Base-by-base conservation (phyloP, 2,329 filamentous ascomycete genomes). In the Xylariales sp. region DNA sequence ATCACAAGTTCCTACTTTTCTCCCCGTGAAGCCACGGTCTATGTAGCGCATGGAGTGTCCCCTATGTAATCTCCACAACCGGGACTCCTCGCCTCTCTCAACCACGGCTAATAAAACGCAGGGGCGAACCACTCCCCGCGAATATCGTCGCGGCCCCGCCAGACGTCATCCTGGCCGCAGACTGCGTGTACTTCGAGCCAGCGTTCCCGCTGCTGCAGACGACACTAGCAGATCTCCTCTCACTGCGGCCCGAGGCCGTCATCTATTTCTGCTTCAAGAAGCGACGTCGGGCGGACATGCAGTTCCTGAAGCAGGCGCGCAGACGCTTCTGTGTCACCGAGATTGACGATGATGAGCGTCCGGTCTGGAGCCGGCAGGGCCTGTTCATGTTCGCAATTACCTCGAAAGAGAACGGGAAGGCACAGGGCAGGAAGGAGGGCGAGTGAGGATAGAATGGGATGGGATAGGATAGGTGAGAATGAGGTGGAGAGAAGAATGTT, bases 141-240 rank as follows among this genome's bases (percentile, higher is more conserved):
- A 79, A 82, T 50, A 82, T 91, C 50, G 73, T 84, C 60, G 80
- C 84, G 62, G 83, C 84, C 73, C 87, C 87, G 69, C 93, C 94
- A 18, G 89, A 94, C 75, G 84, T 97, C 63, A 90, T 99, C 64
- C 86, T 98, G n/a, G 96, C 96, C 3, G 95, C 94, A 48, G 96
- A 98, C 80, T 98, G 95, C 81, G 94, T 97, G 56, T 99, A 98
- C 83, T 97, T 97, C 79, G 96, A 98, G 80, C 94, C 95, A 2
- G 93, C 96, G 0, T 98, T 98, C 77, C 94, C 95, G 36, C 84
- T 97, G 41, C 86, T 99, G 54, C 86, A 96, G 76, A 83, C 89
- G 70, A 98, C 95, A 5, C 82, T 98, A 71, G 83, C 87, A 67
- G 89, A 92, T 70, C 84, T 97, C 55, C 84, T 97, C 71, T 86